Conservation (phyloP, 2,329 filamentous ascomycete species). For the Huntiella moniliformis region DNA sequence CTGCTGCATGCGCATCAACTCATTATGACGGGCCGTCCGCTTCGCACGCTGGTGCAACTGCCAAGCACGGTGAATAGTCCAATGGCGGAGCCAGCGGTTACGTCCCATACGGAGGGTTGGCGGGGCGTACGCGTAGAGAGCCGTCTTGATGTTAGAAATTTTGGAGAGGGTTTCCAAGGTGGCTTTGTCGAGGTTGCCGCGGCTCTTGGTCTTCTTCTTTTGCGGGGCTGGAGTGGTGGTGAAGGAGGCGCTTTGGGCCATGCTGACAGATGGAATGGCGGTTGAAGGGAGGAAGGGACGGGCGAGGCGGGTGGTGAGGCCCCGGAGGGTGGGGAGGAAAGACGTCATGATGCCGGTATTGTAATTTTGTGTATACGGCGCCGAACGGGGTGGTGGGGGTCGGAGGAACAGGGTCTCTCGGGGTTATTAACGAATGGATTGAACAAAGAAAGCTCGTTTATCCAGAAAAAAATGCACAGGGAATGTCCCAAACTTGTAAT, state of each 20-base stretch:
- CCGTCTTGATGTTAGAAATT: constrained; percentile 25
- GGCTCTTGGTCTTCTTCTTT: constrained; percentile 15
- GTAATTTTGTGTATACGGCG: neutral
- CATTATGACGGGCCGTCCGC: constrained; percentile 42
- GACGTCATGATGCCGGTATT: constrained; percentile 4
- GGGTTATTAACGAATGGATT: too few species aligned
- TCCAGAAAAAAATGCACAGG: too few species aligned
- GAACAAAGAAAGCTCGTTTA: too few species aligned
- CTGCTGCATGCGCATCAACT: constrained; percentile 63
- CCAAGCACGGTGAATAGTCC: constrained; percentile 98
- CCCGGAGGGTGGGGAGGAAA: constrained; percentile 6
- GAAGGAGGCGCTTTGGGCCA: neutral
- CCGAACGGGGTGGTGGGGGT: neutral
- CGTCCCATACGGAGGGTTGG: constrained; percentile 74
- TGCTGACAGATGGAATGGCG: neutral
- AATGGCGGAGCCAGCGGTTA: constrained; percentile 76
- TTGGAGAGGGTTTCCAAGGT: constrained; percentile 16
- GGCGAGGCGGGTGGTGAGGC: constrained; percentile 6
- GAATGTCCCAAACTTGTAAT: too few species aligned
- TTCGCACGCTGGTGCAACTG: constrained; percentile 56
- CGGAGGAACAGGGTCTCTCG: neutral
- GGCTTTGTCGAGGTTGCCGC: constrained; percentile 16
- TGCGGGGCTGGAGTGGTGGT: constrained; percentile 16
- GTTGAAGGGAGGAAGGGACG: constrained; percentile 1
- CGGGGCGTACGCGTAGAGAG: constrained; percentile 32